These are phyloP conservation scores for Rhizopogon vesiculosus DNA, from an alignment of 768 basidiomycete genomes.

Conservation along the genomic window DNA sequence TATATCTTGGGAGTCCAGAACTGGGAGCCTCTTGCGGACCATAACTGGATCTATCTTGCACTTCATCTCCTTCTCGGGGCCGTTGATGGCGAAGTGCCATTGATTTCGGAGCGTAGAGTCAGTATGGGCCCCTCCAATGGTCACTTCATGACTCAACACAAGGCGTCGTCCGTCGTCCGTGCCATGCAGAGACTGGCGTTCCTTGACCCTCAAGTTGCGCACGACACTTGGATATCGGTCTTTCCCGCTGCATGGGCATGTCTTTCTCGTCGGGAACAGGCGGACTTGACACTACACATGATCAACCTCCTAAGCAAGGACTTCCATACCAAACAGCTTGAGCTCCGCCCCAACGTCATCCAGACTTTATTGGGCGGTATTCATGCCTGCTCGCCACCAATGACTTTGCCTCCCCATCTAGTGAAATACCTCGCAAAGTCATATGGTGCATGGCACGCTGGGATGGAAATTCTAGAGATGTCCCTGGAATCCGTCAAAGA, in stretches of 20 bases:
- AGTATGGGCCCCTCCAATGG: slow-evolving; percentile 24
- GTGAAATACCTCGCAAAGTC: slow-evolving; percentile 96
- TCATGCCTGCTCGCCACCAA: slow-evolving; percentile 79
- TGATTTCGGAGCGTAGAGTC: slow-evolving; percentile 38
- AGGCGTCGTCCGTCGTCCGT: slow-evolving; percentile 51
- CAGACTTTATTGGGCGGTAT: slow-evolving; percentile 85
- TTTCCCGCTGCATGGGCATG: slow-evolving; percentile 87
- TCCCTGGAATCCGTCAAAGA: slow-evolving; percentile 79
- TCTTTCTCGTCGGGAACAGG: slow-evolving; percentile 82
- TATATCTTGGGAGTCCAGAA: slow-evolving; percentile 91
- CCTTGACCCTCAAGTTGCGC: slow-evolving; percentile 71
- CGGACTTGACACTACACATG: slow-evolving; percentile 84
- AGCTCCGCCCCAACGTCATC: slow-evolving; percentile 86
- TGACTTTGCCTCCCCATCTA: slow-evolving; percentile 90
- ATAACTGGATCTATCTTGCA: slow-evolving; percentile 93
- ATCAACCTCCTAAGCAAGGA: slow-evolving; percentile 89
- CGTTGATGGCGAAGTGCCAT: slow-evolving; percentile 40
- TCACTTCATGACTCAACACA: slow-evolving; percentile 42
- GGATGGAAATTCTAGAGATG: slow-evolving; percentile 77
- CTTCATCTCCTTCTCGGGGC: slow-evolving; percentile 85
- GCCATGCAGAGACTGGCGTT: slow-evolving; percentile 82
- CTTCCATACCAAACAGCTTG: slow-evolving; percentile 85
- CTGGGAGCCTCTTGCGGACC: slow-evolving; percentile 90
- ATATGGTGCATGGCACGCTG: slow-evolving; percentile 93
- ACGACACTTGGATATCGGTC: slow-evolving; percentile 81